Percentiles rank a stretch among this genome's conserved stretches.
phyloP scores from a whole-genome alignment of 2,329 filamentous ascomycete genomes.

The Eutypella sp. region DNA sequence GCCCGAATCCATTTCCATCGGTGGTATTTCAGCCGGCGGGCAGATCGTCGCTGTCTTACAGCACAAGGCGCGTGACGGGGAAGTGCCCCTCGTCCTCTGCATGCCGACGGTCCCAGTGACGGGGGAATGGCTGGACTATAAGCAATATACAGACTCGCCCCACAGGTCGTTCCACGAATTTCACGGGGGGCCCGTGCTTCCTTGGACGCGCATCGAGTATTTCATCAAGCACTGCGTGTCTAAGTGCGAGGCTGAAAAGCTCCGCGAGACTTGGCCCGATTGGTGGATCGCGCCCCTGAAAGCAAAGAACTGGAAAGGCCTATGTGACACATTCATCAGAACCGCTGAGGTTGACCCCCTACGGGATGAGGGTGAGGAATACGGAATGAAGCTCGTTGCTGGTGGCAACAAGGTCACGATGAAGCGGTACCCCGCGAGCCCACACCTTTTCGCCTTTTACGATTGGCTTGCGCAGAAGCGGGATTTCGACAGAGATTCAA shows the following conservation, averaged over 20 bases:
- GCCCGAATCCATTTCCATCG: constrained; percentile 30
- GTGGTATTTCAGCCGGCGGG: constrained; percentile 34
- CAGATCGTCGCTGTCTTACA: constrained; percentile 31
- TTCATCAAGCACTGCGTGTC: constrained; percentile 27
- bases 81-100: constrained; percentile 29
- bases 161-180: constrained; percentile 31
- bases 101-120: constrained; percentile 29
- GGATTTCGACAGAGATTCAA: constrained; percentile 28
- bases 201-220: constrained; percentile 29
- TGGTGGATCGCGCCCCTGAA: constrained; percentile 31
- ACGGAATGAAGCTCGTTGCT: constrained; percentile 36
- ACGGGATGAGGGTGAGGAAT: constrained; percentile 45
- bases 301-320: constrained; percentile 25
- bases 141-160: constrained; percentile 29
- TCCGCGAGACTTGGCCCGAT: constrained; percentile 23
- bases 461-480: constrained; percentile 21
- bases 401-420: constrained; percentile 40
- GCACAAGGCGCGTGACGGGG: constrained; percentile 32
- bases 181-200: constrained; percentile 26
- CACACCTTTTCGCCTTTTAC: constrained; percentile 41
- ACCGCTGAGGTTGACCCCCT: constrained; percentile 36
- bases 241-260: constrained; percentile 18
- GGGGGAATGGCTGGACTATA: constrained; percentile 21
- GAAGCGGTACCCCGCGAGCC: constrained; percentile 41
- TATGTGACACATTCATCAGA: constrained; percentile 29